Evolutionary conservation across 345 rosid species (phyloP).

Genomic region (Gossypium australe): DNA sequence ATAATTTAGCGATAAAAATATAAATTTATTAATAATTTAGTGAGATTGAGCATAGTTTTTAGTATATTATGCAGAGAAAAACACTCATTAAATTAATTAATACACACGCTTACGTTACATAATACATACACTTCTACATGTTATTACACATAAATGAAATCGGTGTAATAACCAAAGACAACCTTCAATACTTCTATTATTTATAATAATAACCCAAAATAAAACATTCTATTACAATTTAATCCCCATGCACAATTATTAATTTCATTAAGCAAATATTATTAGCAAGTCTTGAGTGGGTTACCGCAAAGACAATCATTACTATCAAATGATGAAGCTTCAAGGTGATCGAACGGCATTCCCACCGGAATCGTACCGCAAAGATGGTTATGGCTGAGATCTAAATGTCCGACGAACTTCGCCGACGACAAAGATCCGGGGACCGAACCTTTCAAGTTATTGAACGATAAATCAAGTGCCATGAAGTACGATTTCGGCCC

Average conservation of each 20-base stretch:
- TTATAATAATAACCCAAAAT: not conserved
- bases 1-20: rapidly evolving
- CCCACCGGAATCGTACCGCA: constrained; percentile 85
- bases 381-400: constrained; percentile 81
- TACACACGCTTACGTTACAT: not conserved
- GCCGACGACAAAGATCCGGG: constrained; percentile 60
- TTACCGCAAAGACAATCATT: constrained; percentile 87
- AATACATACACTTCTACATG: not conserved
- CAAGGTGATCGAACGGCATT: constrained; percentile 69
- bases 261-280: not conserved
- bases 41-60: rapidly evolving
- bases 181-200: not conserved
- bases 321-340: constrained; percentile 54
- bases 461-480: constrained; percentile 75
- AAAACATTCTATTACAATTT: not conserved
- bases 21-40: too few species aligned
- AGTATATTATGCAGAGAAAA: not conserved
- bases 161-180: not conserved
- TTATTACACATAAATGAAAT: not conserved
- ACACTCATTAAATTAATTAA: not conserved
- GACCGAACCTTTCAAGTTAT: constrained; percentile 57
- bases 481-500: constrained; percentile 58
- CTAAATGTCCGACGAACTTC: constrained; percentile 66
- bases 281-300: constrained; percentile 62
- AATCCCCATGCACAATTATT: not conserved